Evolutionary conservation across 2,329 filamentous ascomycete genomes (phyloP).

Genomic region (Aspergillus sp.): DNA sequence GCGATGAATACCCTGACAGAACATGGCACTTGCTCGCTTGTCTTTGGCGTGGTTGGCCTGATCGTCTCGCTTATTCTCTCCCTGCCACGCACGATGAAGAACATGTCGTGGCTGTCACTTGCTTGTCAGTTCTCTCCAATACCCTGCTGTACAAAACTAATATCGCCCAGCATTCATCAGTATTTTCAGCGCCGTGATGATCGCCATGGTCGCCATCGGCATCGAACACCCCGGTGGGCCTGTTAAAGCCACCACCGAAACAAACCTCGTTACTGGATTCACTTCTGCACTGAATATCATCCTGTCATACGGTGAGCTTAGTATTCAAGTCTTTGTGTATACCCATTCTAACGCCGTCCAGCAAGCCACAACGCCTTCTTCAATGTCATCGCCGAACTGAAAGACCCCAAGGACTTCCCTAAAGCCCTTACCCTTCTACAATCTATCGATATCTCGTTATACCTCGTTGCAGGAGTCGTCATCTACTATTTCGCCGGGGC

Average conservation of each 20-base stretch:
- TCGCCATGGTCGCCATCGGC: conserved; percentile 67
- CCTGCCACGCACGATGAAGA: conserved; percentile 62
- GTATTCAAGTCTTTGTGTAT: conserved; percentile 41
- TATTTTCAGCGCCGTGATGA: conserved; percentile 62
- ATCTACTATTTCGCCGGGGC: conserved; percentile 68
- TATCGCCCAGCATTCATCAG: conserved; percentile 56
- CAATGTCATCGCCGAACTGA: conserved; percentile 64
- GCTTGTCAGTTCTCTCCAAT: conserved; percentile 37
- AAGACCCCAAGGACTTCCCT: conserved; percentile 59
- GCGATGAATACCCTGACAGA: conserved; percentile 65
- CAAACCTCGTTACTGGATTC: conserved; percentile 57
- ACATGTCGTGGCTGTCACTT: conserved; percentile 62
- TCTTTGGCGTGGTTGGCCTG: conserved; percentile 61
- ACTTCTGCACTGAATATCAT: conserved; percentile 68
- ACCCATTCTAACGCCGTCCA: conserved; percentile 44
- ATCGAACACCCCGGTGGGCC: conserved; percentile 45
- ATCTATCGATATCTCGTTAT: conserved; percentile 59
- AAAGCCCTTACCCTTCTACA: conserved; percentile 65
- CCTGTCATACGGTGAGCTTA: conserved; percentile 67
- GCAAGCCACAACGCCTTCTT: conserved; percentile 67
- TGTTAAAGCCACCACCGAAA: conserved; percentile 39
- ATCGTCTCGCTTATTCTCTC: conserved; percentile 59
- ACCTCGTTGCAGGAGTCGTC: conserved; percentile 64
- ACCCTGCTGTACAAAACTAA: neutral
- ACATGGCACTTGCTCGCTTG: conserved; percentile 62